Evolutionary conservation across 805 yeast genomes (phyloP).

Genomic region (Candida oleophila): DNA sequence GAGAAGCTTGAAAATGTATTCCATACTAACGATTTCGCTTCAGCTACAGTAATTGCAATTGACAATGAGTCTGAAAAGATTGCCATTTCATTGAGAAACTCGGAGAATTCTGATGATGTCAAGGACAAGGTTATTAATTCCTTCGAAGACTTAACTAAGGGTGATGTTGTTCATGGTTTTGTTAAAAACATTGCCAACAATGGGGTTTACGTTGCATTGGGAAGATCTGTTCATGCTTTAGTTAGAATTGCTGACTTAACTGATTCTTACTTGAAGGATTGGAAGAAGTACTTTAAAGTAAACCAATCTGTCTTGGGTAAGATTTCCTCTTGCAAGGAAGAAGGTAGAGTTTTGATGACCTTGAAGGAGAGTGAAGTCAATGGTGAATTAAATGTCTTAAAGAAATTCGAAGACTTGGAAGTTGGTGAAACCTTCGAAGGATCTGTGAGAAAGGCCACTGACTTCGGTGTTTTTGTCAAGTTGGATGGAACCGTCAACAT

Average conservation of each 20-base stretch:
- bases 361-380: conserved; percentile 77
- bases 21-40: conserved; percentile 50
- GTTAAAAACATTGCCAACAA: conserved; percentile 70
- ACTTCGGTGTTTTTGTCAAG: conserved; percentile 87
- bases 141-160: conserved; percentile 56
- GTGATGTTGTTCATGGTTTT: conserved; percentile 79
- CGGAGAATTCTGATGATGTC: conserved; percentile 33
- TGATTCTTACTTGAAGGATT: conserved; percentile 78
- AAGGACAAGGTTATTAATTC: conserved; percentile 50
- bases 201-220: conserved; percentile 77
- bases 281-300: conserved; percentile 75
- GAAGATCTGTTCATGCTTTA: conserved; percentile 70
- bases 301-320: conserved; percentile 77
- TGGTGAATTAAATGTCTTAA: conserved; percentile 61
- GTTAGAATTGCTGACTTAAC: conserved; percentile 80
- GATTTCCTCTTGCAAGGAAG: conserved; percentile 59
- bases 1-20: conserved; percentile 50
- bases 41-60: conserved; percentile 53
- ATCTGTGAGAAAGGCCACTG: conserved; percentile 70
- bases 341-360: conserved; percentile 69
- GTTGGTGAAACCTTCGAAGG: conserved; percentile 78
- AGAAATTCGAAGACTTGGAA: conserved; percentile 63
- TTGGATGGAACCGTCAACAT: conserved; percentile 72
- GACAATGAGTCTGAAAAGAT: conserved; percentile 52
- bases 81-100: conserved; percentile 58